Evolutionary conservation across 2,329 filamentous ascomycete genomes (phyloP).

Genomic region (Aspergillus tamarii): DNA sequence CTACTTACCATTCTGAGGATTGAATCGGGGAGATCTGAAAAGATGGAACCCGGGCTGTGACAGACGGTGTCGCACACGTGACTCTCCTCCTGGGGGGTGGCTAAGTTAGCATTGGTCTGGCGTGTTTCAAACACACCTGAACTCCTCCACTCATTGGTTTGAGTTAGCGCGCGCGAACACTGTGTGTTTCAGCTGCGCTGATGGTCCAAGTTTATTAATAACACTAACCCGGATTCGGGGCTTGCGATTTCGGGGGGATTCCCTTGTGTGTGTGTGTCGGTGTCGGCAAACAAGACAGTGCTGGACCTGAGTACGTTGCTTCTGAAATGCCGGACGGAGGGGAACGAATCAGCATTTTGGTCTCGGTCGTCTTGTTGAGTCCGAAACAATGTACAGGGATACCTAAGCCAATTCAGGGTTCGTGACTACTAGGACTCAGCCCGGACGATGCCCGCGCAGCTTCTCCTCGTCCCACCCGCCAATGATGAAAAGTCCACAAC

Average conservation of each 20-base stretch:
- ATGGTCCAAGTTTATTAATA: conserved; percentile 3
- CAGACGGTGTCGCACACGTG: conserved; percentile 9
- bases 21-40: neutral
- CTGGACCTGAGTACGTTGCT: neutral
- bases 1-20: neutral
- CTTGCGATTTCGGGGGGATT: neutral
- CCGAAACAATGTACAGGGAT: neutral
- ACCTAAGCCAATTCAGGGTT: conserved; percentile 1
- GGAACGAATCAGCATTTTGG: conserved; percentile 1
- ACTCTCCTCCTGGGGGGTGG: conserved; percentile 10
- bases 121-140: conserved; percentile 33
- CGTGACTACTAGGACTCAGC: neutral
- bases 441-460: conserved; percentile 2
- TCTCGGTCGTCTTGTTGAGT: neutral
- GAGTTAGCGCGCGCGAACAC: conserved; percentile 20
- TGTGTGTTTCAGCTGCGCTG: conserved; percentile 30
- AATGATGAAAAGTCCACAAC: conserved; percentile 8
- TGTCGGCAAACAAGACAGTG: neutral
- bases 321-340: neutral
- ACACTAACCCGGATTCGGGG: neutral
- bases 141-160: conserved; percentile 17
- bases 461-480: conserved; percentile 2
- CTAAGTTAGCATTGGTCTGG: conserved; percentile 26
- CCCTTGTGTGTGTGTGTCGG: neutral
- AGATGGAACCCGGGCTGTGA: neutral